Percentiles rank a stretch among this genome's conserved stretches.
Evolutionary conservation across 2,329 filamentous ascomycete species (phyloP).

Genomic region (Calycina marina): DNA sequence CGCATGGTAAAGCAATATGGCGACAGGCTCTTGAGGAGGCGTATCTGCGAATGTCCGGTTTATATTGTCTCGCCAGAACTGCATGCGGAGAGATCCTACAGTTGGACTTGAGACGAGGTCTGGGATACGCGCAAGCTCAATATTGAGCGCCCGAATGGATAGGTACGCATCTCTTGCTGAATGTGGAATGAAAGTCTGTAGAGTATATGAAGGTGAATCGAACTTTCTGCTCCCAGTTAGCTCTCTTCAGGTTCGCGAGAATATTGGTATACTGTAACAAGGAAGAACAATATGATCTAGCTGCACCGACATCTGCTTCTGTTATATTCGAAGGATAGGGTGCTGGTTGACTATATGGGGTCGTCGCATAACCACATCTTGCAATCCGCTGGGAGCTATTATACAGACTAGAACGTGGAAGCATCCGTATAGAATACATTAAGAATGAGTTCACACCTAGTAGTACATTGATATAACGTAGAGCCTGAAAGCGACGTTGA

Average conservation of each 20-base stretch:
- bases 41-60: constrained; percentile 60
- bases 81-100: constrained; percentile 76
- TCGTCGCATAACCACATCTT: constrained; percentile 20
- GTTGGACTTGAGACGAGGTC: constrained; percentile 80
- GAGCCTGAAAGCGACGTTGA: too few relatives aligned
- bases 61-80: constrained; percentile 87
- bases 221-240: constrained; percentile 45
- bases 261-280: constrained; percentile 20
- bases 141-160: constrained; percentile 80
- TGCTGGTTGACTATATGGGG: constrained; percentile 20
- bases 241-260: background rate
- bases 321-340: constrained; percentile 19
- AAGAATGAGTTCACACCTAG: too few relatives aligned
- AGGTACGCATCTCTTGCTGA: constrained; percentile 71
- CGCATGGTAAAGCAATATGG: constrained; percentile 64
- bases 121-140: constrained; percentile 80
- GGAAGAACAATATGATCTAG: constrained; percentile 22
- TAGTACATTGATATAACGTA: constrained; percentile 7
- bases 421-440: constrained; percentile 17
- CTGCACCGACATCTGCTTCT: constrained; percentile 21
- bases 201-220: constrained; percentile 76
- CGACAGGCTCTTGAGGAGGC: constrained; percentile 83
- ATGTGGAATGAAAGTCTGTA: constrained; percentile 70
- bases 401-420: constrained; percentile 13
- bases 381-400: constrained; percentile 4